phyloP scores from a whole-genome alignment of 441 rosid species.

The Heliophila coronopifolia region DNA sequence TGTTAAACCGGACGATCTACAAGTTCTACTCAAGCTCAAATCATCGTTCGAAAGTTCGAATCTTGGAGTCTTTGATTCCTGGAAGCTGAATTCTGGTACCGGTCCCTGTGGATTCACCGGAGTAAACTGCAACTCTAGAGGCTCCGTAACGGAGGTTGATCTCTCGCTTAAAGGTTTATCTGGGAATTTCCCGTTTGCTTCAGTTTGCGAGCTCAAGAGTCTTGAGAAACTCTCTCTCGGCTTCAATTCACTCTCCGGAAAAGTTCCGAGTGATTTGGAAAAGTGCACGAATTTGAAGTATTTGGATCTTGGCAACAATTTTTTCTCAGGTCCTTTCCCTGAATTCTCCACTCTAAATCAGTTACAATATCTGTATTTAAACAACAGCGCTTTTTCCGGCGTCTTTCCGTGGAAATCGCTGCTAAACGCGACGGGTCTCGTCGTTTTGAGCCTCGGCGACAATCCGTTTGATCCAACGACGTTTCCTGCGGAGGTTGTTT shows the following conservation, averaged over 20 bases:
- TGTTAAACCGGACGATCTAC: slow-evolving; percentile 50
- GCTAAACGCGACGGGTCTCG: slow-evolving; percentile 40
- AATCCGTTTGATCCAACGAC: slow-evolving; percentile 41
- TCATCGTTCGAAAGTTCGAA: slow-evolving; percentile 34
- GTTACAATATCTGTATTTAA: slow-evolving; percentile 47
- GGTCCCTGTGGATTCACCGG: slow-evolving; percentile 51
- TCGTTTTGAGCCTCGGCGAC: slow-evolving; percentile 65
- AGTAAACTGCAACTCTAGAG: slow-evolving; percentile 41
- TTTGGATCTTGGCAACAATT: slow-evolving; percentile 72
- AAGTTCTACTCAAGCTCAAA: slow-evolving; percentile 41
- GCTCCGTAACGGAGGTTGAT: slow-evolving; percentile 57
- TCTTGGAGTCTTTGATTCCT: slow-evolving; percentile 39
- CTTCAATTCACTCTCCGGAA: slow-evolving; percentile 47
- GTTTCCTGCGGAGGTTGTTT: slow-evolving; percentile 47
- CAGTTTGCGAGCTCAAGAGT: slow-evolving; percentile 50
- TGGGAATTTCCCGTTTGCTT: slow-evolving; percentile 50
- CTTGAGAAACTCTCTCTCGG: slow-evolving; percentile 68
- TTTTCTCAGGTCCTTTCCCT: slow-evolving; percentile 57
- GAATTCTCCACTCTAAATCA: slow-evolving; percentile 44
- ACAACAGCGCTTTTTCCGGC: slow-evolving; percentile 58
- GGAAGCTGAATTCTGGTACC: slow-evolving; percentile 30
- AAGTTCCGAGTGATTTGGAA: slow-evolving; percentile 33
- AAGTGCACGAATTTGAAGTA: slow-evolving; percentile 53
- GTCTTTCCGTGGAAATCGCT: slow-evolving; percentile 67
- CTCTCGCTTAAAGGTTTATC: slow-evolving; percentile 42